Evolutionary conservation across 257 asterid genomes (phyloP).

Genomic region (Solanum acaule): DNA sequence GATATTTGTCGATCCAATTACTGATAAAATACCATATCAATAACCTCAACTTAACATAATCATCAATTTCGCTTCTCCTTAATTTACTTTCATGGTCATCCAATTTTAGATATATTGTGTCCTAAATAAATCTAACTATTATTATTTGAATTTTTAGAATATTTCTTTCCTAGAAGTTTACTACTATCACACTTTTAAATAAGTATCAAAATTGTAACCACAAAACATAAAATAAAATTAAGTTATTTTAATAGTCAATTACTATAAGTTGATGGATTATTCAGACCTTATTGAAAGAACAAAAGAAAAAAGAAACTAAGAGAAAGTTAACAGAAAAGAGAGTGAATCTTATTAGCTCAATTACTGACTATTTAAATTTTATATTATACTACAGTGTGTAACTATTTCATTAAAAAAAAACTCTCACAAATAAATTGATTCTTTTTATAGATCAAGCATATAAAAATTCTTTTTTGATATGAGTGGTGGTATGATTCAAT

Average conservation of each 20-base stretch:
- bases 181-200: neutral
- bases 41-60: too few relatives aligned
- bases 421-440: too few relatives aligned
- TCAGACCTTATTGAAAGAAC: neutral
- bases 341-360: neutral
- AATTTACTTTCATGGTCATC: neutral
- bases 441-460: too few relatives aligned
- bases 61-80: neutral
- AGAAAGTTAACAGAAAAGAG: too few relatives aligned
- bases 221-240: neutral
- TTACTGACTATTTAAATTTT: neutral
- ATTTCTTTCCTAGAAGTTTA: neutral
- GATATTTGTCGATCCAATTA: neutral
- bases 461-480: too few relatives aligned
- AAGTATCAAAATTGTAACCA: neutral
- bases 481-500: neutral
- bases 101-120: too few relatives aligned
- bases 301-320: neutral
- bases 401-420: too few relatives aligned
- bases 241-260: neutral
- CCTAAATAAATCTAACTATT: neutral
- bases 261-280: neutral
- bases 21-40: too few relatives aligned
- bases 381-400: accelerated
- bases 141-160: too few relatives aligned